Evolutionary conservation across 2,329 filamentous ascomycete genomes (phyloP).

Genomic region (Fusarium burgessii): DNA sequence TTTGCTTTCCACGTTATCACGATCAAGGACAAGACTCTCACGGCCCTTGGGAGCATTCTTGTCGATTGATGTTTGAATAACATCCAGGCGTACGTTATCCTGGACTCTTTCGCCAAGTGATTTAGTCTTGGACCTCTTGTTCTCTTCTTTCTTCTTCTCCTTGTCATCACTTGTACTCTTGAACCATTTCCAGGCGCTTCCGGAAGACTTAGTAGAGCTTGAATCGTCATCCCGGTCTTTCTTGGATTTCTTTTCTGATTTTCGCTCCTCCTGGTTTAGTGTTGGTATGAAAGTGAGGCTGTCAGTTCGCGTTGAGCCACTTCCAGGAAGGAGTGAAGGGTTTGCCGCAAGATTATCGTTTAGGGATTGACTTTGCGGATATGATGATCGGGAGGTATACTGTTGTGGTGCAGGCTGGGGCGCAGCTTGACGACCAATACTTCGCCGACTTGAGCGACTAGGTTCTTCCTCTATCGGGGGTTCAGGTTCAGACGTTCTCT

Average conservation of each 20-base stretch:
- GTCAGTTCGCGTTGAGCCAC: constrained; percentile 76
- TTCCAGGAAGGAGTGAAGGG: constrained; percentile 77
- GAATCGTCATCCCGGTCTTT: constrained; percentile 75
- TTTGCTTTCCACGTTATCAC: constrained; percentile 77
- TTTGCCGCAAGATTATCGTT: constrained; percentile 49
- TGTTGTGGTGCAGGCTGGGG: constrained; percentile 44
- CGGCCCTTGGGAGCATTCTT: constrained; percentile 72
- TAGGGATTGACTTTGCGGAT: constrained; percentile 45
- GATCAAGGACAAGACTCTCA: constrained; percentile 86
- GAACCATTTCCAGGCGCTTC: constrained; percentile 77
- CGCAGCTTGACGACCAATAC: constrained; percentile 31
- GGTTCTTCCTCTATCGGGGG: constrained; percentile 56
- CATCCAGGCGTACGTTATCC: constrained; percentile 85
- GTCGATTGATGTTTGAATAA: constrained; percentile 90
- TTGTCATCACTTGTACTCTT: constrained; percentile 80
- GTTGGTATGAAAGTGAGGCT: constrained; percentile 85
- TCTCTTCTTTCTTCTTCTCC: constrained; percentile 69
- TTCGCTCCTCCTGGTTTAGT: constrained; percentile 75
- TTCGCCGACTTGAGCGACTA: constrained; percentile 55
- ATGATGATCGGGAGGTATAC: constrained; percentile 45
- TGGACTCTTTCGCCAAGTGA: constrained; percentile 68
- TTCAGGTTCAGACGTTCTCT: constrained; percentile 44
- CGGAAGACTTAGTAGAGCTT: constrained; percentile 78
- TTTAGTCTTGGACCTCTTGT: constrained; percentile 76
- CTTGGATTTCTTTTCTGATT: constrained; percentile 78